Evolutionary conservation across 352 stramenopile genomes (phyloP).

Genomic region (Phytophthora boehmeriae): DNA sequence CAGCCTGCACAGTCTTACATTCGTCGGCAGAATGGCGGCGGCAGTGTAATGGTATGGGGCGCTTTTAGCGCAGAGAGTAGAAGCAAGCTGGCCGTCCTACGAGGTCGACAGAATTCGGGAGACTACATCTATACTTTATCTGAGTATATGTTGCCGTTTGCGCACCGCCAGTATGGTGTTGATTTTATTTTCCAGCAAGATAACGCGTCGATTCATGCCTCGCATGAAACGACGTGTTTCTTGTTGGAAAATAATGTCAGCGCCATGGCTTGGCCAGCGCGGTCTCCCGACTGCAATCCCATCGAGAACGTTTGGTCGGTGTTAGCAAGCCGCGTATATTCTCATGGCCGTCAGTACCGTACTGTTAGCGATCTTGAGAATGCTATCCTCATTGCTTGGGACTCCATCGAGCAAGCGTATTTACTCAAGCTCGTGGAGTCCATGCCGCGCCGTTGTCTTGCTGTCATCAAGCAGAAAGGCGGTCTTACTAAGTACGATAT

Average conservation of each 20-base stretch:
- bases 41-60: no score
- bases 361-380: not conserved
- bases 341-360: slow-evolving; percentile 3
- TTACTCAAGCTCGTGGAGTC: slow-evolving; percentile 10
- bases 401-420: slow-evolving; percentile 7
- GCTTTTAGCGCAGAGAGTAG: no score
- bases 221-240: slow-evolving; percentile 2
- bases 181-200: no score
- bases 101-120: no score
- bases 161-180: no score
- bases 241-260: slow-evolving; percentile 12
- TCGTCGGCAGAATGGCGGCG: not conserved
- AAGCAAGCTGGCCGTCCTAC: no score
- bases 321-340: slow-evolving; percentile 5
- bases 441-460: slow-evolving; percentile 10
- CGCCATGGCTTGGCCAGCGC: slow-evolving; percentile 7
- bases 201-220: not conserved
- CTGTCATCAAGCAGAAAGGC: slow-evolving; percentile 11
- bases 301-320: no score
- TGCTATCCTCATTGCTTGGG: not conserved
- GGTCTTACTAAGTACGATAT: no score
- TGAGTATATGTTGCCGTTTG: no score
- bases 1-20: slow-evolving; percentile 4
- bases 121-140: no score
- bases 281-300: slow-evolving; percentile 14